Evolutionary conservation across 2,329 filamentous ascomycete genomes (phyloP), one percentile per base, ranked within the genome.

Genomic region (Exutisphaerella laricina): DNA sequence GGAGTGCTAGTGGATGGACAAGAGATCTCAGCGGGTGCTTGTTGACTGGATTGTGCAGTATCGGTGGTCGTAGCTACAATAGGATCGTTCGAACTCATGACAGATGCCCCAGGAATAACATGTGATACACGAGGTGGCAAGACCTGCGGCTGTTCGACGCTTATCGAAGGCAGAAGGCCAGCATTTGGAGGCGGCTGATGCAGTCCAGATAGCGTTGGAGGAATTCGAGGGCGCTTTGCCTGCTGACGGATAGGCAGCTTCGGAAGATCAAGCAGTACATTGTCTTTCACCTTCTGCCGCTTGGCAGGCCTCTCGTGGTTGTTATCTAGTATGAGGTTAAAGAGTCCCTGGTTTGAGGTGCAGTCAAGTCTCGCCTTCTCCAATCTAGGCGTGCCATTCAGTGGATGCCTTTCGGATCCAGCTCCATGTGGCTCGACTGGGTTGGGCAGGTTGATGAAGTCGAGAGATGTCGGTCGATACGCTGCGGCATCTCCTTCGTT

Each of bases 141-240:
- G n/a, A 33, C 38, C 14, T 43, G 31, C 36, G 47, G 54, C 39
- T 56, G 38, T n/a, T 53, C 49, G 9, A 50, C 43, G 30, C 39
- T 50, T 75, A 82, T 82, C 3, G 76, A 76, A 4, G 79, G 79
- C 35, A 82, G 72, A 5, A 81, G 61, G 9, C 74, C 72, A 33
- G 76, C 76, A 58, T 80, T 75, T 6, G 78, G 78, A 10, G 79
- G 79, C 2, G 79, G 79, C 49, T 82, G 77, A 60, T 81, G 78
- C 31, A 82, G 61, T 5, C 78, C 78, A 54, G 79, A 79, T 8
- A 82, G 61, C 12, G 72, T 61, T 5, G 71, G 71, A 9, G 70
- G 71, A 36, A 73, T 67, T 17, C 66, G 60, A 10, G 63, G 63
- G 28, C 66, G 56, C 34, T 62, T 63, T 7, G 48, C 50, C 33